A percentile compares a stretch with the other conserved stretches of the same genome.
Evolutionary conservation across 1,139 yeast species (phyloP).

Genomic region (Candida albicans): DNA sequence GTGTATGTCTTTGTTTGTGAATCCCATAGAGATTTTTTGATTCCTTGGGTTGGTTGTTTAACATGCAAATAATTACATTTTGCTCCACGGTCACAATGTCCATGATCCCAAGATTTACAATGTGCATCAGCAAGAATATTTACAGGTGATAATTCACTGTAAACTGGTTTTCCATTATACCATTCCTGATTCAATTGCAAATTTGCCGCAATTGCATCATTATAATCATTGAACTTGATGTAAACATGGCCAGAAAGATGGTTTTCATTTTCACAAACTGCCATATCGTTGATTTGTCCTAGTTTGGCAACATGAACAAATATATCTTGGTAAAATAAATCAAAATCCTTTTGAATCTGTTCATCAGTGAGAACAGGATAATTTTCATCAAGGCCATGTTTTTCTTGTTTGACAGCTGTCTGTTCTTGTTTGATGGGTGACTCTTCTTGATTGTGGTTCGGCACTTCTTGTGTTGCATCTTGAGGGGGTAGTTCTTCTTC

Average conservation of each 20-base stretch:
- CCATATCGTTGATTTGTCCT: constrained; percentile 62
- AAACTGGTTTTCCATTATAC: constrained; percentile 80
- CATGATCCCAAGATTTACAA: constrained; percentile 67
- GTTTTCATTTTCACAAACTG: constrained; percentile 81
- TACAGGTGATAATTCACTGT: constrained; percentile 80
- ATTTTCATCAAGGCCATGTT: background rate
- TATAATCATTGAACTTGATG: constrained; percentile 54
- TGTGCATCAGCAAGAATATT: constrained; percentile 68
- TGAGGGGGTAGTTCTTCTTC: no score
- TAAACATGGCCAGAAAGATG: constrained; percentile 85
- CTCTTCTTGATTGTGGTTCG: no score
- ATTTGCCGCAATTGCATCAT: constrained; percentile 62
- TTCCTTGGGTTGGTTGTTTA: constrained; percentile 50
- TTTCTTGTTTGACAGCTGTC: background rate
- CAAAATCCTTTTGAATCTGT: constrained; percentile 56
- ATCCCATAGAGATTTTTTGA: constrained; percentile 39
- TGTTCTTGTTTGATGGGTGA: no score
- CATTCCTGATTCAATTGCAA: constrained; percentile 71
- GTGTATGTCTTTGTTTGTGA: constrained; percentile 37
- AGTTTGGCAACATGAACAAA: constrained; percentile 67
- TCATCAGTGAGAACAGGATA: constrained; percentile 23
- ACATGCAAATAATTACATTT: constrained; percentile 88
- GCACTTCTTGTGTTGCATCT: no score
- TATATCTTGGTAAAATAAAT: constrained; percentile 70
- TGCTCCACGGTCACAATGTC: constrained; percentile 72